Evolutionary conservation across 2,329 filamentous ascomycete genomes (phyloP).

Genomic region (Aspergillus bombycis): DNA sequence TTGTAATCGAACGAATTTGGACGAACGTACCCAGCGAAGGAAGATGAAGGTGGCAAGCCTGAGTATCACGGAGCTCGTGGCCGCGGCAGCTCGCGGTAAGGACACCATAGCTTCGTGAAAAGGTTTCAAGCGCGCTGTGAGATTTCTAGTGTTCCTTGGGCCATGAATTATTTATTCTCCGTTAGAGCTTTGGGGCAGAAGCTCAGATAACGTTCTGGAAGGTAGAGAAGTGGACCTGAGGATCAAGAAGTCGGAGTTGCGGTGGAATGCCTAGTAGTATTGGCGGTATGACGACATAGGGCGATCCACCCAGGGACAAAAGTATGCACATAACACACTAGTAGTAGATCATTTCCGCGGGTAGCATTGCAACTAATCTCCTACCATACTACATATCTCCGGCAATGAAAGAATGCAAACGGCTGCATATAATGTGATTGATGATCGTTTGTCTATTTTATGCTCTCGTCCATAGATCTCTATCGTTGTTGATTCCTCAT

Average conservation of each 20-base stretch:
- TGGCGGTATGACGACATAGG: not conserved
- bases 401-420: not conserved
- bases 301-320: not conserved
- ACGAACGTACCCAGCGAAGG: constrained; percentile 46
- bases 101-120: constrained; percentile 33
- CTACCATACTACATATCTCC: not conserved
- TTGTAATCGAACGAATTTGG: not conserved
- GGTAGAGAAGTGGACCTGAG: not conserved
- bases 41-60: constrained; percentile 44
- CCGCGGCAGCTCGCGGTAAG: constrained; percentile 34
- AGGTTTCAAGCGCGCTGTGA: not conserved
- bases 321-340: not conserved
- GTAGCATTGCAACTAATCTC: too few species aligned
- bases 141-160: too few species aligned
- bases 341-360: too few species aligned
- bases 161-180: not conserved
- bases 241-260: not conserved
- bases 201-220: not conserved
- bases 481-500: constrained; percentile 31
- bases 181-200: not conserved
- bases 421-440: not conserved
- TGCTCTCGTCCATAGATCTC: not conserved
- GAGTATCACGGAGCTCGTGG: constrained; percentile 41
- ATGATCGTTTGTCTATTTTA: not conserved
- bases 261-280: not conserved